Conservation (phyloP, 208 protist species). For the Trichomonas tenax region DNA sequence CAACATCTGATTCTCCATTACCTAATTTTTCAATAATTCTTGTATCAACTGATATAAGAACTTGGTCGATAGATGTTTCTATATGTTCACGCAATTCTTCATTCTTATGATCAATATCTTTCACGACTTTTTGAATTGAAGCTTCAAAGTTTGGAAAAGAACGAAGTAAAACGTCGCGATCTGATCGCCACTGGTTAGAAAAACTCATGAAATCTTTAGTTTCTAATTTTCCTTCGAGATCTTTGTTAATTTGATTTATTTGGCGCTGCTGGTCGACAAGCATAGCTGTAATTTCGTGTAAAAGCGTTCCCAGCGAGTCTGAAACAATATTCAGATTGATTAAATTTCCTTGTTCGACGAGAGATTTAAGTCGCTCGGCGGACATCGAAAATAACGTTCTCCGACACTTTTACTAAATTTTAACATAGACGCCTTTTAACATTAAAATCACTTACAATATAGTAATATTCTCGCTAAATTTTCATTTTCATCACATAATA, state of each 20-base stretch:
- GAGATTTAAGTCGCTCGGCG: background rate
- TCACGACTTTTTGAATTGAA: background rate
- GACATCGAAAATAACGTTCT: background rate
- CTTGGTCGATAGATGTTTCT: background rate
- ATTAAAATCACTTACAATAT: too few species aligned
- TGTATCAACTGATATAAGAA: background rate
- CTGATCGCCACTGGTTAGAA: background rate
- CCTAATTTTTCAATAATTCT: background rate
- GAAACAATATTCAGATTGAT: background rate
- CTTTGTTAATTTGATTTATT: background rate
- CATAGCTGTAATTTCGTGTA: background rate
- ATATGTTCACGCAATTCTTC: background rate
- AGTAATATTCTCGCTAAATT: too few species aligned
- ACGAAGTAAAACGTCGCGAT: background rate
- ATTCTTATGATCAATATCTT: background rate
- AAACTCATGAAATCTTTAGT: background rate
- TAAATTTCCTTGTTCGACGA: slow-evolving; percentile 12
- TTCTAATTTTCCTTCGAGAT: background rate
- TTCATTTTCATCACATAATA: too few species aligned
- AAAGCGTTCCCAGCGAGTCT: background rate
- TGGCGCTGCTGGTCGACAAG: background rate
- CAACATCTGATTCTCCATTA: background rate
- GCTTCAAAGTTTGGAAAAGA: background rate
- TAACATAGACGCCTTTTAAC: too few species aligned
- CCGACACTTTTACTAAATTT: background rate